Evolutionary conservation across 1,284 basidiomycete genomes (phyloP).

Genomic region (Spongiforma sp.): DNA sequence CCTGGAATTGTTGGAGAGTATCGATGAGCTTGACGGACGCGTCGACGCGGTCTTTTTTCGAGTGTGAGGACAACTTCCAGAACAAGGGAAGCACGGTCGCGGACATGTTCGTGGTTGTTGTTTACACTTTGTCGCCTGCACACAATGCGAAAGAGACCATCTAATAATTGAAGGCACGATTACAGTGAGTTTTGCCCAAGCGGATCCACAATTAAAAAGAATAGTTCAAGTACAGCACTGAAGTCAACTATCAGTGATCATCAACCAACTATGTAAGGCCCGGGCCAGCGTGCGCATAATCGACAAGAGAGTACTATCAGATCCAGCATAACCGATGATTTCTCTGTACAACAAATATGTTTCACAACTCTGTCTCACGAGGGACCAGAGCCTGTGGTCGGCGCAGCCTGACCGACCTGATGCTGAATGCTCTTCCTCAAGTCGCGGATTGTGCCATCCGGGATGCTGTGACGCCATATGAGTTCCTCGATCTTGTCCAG

Average conservation of each 20-base stretch:
- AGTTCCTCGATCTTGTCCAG: constrained; percentile 16
- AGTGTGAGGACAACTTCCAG: constrained; percentile 91
- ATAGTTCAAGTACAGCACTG: too few relatives aligned
- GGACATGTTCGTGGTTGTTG: constrained; percentile 74
- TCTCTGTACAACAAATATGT: too few relatives aligned
- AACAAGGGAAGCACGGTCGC: constrained; percentile 91
- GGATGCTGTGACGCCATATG: constrained; percentile 17
- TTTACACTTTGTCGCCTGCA: constrained; percentile 57
- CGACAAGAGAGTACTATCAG: too few relatives aligned
- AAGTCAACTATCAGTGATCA: too few relatives aligned
- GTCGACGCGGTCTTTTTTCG: constrained; percentile 80
- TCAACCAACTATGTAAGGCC: too few relatives aligned
- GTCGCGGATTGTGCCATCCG: constrained; percentile 5
- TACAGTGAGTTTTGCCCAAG: too few relatives aligned
- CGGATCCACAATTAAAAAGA: too few relatives aligned
- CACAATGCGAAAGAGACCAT: too few relatives aligned
- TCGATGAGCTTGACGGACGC: constrained; percentile 87
- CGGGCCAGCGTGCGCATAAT: too few relatives aligned
- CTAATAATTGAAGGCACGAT: too few relatives aligned
- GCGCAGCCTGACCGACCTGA: background rate
- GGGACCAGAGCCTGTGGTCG: background rate
- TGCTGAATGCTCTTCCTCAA: background rate
- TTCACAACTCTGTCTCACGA: too few relatives aligned
- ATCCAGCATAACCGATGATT: too few relatives aligned
- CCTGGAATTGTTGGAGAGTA: constrained; percentile 84